Percentiles rank a stretch among this genome's conserved stretches.
These are phyloP conservation scores for Begonia peltatifolia DNA, from an alignment of 306 rosid genomes.

Conservation along the genomic window DNA sequence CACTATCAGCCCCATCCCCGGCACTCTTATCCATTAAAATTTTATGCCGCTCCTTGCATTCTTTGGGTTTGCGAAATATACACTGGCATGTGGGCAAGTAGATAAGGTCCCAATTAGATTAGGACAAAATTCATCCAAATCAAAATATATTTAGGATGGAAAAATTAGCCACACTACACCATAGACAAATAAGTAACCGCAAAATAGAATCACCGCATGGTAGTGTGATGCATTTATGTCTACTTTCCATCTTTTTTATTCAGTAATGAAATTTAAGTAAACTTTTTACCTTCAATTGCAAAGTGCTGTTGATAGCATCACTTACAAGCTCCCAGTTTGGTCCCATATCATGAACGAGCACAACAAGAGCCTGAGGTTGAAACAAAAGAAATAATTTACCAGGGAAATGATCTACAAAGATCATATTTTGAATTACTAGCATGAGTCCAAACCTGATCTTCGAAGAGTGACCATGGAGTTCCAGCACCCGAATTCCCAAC, in stretches of 20 bases:
- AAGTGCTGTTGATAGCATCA: constrained; percentile 77
- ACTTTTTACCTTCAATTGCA: constrained; percentile 70
- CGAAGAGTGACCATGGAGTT: constrained; percentile 82
- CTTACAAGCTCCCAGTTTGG: constrained; percentile 98
- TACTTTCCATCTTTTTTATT: too few species aligned
- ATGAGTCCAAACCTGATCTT: constrained; percentile 63
- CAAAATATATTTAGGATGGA: neutral
- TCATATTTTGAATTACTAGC: neutral
- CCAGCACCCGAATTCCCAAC: constrained; percentile 71
- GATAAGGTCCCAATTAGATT: constrained; percentile 1
- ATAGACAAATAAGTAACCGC: too few species aligned
- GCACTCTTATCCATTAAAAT: constrained; percentile 68
- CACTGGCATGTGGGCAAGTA: constrained; percentile 37
- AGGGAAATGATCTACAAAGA: constrained; percentile 1
- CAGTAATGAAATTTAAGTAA: too few species aligned
- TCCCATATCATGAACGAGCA: constrained; percentile 97
- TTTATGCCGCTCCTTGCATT: constrained; percentile 96
- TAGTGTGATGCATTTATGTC: too few species aligned
- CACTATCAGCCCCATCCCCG: constrained; percentile 98
- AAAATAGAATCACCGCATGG: too few species aligned
- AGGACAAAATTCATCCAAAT: neutral
- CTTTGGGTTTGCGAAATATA: constrained; percentile 85
- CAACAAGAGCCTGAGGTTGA: constrained; percentile 70
- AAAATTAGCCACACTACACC: neutral
- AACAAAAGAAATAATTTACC: constrained; percentile 1